Percentiles rank a stretch among this genome's conserved stretches.
phyloP scores from a whole-genome alignment of 148 eudicot species.

The Selenicereus undatus region DNA sequence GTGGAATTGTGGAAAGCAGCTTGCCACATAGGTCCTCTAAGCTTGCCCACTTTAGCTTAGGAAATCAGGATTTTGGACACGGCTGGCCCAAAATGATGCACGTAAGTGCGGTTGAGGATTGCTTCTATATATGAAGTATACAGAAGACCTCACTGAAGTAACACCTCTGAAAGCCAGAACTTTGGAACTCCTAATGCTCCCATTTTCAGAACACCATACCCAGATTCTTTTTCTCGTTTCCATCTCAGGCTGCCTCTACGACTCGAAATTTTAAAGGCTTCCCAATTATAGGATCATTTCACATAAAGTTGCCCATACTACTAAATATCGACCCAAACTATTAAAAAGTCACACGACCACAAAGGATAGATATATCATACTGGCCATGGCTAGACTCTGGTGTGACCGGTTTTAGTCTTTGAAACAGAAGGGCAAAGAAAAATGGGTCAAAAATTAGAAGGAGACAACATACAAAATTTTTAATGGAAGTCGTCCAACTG shows the following conservation, averaged over 20 bases:
- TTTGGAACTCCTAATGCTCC: neutral
- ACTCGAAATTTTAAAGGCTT: neutral
- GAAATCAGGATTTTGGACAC: neutral
- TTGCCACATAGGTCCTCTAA: neutral
- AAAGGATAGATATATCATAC: neutral
- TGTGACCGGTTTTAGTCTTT: too few species aligned
- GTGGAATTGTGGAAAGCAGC: neutral
- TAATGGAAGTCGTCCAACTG: neutral
- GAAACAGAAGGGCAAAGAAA: too few species aligned
- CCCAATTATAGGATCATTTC: neutral
- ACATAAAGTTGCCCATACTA: neutral
- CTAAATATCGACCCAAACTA: neutral
- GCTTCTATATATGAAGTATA: neutral
- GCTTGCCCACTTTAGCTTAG: neutral
- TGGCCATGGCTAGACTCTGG: too few species aligned
- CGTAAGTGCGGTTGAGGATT: neutral
- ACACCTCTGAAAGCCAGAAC: neutral
- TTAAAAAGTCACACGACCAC: neutral
- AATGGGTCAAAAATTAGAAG: neutral
- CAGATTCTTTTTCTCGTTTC: neutral
- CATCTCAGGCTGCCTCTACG: neutral
- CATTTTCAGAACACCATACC: neutral
- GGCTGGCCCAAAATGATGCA: neutral
- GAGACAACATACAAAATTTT: too few species aligned
- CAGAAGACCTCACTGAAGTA: neutral